Conservation (phyloP, 805 yeast genomes). For the Brettanomyces bruxellensis region DNA sequence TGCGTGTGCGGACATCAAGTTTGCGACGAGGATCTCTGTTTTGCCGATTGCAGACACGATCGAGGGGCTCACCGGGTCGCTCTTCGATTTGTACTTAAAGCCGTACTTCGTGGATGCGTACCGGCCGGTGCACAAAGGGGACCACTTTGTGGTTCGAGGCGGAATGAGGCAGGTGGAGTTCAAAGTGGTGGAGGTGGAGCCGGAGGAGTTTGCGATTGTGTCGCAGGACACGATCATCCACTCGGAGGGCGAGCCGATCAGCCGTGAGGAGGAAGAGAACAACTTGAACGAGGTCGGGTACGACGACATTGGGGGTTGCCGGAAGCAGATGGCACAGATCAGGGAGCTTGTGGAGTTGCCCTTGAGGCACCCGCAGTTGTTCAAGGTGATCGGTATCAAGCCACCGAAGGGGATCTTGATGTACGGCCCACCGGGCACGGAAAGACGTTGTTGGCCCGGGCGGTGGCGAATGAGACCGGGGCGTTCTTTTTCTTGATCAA, state of each 20-base stretch:
- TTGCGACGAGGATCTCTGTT: constrained; percentile 89
- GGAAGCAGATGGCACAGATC: constrained; percentile 99
- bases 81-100: constrained; percentile 91
- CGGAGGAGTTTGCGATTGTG: constrained; percentile 93
- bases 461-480: constrained; percentile 99
- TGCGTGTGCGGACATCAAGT: constrained; percentile 97
- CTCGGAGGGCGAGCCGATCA: constrained; percentile 98
- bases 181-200: constrained; percentile 97
- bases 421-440: constrained; percentile 99
- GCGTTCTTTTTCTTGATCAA: constrained; percentile 96
- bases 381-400: constrained; percentile 96
- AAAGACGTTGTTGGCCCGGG: constrained; percentile 98
- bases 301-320: constrained; percentile 98
- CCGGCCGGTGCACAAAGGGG: constrained; percentile 97
- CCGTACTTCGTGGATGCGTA: constrained; percentile 99
- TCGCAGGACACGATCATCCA: constrained; percentile 98
- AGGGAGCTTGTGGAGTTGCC: constrained; percentile 98
- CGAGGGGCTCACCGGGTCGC: constrained; percentile 94
- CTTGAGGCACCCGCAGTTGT: constrained; percentile 94
- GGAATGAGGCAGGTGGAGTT: constrained; percentile 99
- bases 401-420: constrained; percentile 97
- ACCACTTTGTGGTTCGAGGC: constrained; percentile 92
- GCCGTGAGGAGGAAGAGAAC: constrained; percentile 96
- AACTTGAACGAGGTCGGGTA: constrained; percentile 95
- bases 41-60: constrained; percentile 97